A percentile compares a stretch with the other conserved stretches of the same genome.
These are phyloP conservation scores for Hylodesmum podocarpum DNA, from an alignment of 306 rosid species.

Conservation along the genomic window DNA sequence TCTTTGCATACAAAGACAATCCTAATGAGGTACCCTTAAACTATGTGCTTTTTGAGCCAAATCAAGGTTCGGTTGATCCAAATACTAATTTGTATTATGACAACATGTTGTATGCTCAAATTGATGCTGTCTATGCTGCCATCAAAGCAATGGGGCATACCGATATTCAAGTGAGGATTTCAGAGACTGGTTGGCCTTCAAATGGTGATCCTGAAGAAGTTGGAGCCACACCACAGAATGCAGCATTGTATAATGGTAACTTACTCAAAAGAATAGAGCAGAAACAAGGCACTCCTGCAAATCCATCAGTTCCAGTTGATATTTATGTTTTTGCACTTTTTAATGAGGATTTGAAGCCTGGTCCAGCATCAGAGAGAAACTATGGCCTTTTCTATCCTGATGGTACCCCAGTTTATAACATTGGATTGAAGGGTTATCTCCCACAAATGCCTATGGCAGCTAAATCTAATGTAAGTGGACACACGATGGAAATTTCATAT, in stretches of 20 bases:
- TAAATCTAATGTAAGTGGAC: slow-evolving; percentile 43
- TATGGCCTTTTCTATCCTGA: slow-evolving; percentile 86
- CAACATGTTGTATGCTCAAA: slow-evolving; percentile 89
- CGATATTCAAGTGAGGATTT: slow-evolving; percentile 62
- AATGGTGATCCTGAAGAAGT: slow-evolving; percentile 64
- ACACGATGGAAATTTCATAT: not conserved
- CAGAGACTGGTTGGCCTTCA: slow-evolving; percentile 98
- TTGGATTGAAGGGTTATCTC: slow-evolving; percentile 63
- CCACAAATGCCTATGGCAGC: slow-evolving; percentile 50
- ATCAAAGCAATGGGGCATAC: slow-evolving; percentile 66
- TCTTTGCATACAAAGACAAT: slow-evolving; percentile 70
- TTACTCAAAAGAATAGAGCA: slow-evolving; percentile 53
- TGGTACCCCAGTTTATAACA: slow-evolving; percentile 71
- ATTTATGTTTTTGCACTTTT: slow-evolving; percentile 79
- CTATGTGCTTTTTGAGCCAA: slow-evolving; percentile 74
- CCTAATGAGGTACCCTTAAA: slow-evolving; percentile 54
- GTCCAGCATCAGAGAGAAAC: slow-evolving; percentile 80
- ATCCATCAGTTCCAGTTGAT: slow-evolving; percentile 74
- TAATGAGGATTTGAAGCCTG: slow-evolving; percentile 78
- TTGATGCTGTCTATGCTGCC: slow-evolving; percentile 82
- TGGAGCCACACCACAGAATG: slow-evolving; percentile 78
- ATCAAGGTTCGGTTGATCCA: slow-evolving; percentile 66
- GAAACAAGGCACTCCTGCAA: slow-evolving; percentile 74
- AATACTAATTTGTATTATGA: slow-evolving; percentile 70
- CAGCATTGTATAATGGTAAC: slow-evolving; percentile 67